Base-by-base conservation (phyloP, 306 rosid genomes). In the Lupinus albus region DNA sequence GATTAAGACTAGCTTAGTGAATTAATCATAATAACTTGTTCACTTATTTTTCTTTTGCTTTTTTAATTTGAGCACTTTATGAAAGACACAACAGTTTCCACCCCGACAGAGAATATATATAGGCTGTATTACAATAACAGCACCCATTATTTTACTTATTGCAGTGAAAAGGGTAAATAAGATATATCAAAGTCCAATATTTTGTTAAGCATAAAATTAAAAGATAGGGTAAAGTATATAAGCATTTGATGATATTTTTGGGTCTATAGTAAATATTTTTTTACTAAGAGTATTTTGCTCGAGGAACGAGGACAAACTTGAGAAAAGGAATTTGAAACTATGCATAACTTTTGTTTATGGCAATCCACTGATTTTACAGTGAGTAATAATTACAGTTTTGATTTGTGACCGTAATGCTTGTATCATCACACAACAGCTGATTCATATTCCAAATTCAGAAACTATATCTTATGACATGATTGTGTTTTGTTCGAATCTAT, bases 401-500 rank as follows among this genome's bases (percentile, higher is more conserved):
- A 71, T 47, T 61, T 32, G 52, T 45, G 54, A 55, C 48, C 7
- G 20, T 30, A 51, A 18, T 58, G 4, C 64, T 6, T 63, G 45
- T 14, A 47, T 46, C 1, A 13, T 66, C 57, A 41, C 14, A 1
- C 9, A 25, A 3, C 30, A 25, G 4, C 16, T 44, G 54, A 77
- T 54, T 45, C 9, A 61, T 14, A 54, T 54, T 59, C 36, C 42
- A 7, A 62, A 68, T 63, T 42, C 9, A 55, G 67, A 17, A 36
- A 52, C 45, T n/a, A 57, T 64, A 11, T 33, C 54, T 30, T 8
- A 50, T 64, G 49, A 68, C 61, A 73, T 47, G 49, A 54, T 59
- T 73, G 41, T 61, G 12, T 17, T 67, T 78, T 78, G 72, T 8
- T 35, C 11, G 48, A 35, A 58, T 8, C 66, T 42, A 58, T 25